Evolutionary conservation across 2,329 filamentous ascomycete species (phyloP).

Genomic region (Bretziella fagacearum): DNA sequence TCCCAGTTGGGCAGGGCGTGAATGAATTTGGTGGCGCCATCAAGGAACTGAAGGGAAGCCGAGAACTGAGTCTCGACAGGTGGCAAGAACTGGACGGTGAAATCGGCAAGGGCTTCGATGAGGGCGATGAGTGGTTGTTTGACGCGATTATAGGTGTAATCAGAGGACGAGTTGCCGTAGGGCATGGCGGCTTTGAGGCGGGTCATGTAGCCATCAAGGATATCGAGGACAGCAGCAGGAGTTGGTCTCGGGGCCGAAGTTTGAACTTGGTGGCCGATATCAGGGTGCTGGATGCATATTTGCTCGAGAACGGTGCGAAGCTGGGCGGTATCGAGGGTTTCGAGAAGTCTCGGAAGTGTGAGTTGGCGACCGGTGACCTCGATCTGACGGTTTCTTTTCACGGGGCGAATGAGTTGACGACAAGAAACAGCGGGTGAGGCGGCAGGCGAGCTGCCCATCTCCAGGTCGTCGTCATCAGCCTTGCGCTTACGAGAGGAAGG

Average conservation of each 20-base stretch:
- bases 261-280: slow-evolving; percentile 70
- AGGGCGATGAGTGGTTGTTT: slow-evolving; percentile 64
- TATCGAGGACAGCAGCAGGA: slow-evolving; percentile 59
- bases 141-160: slow-evolving; percentile 90
- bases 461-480: slow-evolving; percentile 64
- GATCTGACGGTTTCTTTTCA: slow-evolving; percentile 45
- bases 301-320: slow-evolving; percentile 74
- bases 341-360: slow-evolving; percentile 56
- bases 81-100: slow-evolving; percentile 87
- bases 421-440: slow-evolving; percentile 61
- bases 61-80: slow-evolving; percentile 75
- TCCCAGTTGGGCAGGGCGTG: slow-evolving; percentile 86
- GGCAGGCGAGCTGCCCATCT: slow-evolving; percentile 80
- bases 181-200: slow-evolving; percentile 67
- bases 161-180: slow-evolving; percentile 67
- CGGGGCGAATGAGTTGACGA: slow-evolving; percentile 47
- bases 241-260: slow-evolving; percentile 74
- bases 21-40: slow-evolving; percentile 77
- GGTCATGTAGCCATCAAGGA: slow-evolving; percentile 67
- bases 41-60: slow-evolving; percentile 69
- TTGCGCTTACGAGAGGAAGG: slow-evolving; percentile 56
- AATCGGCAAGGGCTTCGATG: slow-evolving; percentile 80
- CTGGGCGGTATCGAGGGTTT: slow-evolving; percentile 76
- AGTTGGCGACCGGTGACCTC: slow-evolving; percentile 47
- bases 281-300: slow-evolving; percentile 78